phyloP scores from a whole-genome alignment of 371 early-diverging fungal species.

The Syncephalastrum sp. region DNA sequence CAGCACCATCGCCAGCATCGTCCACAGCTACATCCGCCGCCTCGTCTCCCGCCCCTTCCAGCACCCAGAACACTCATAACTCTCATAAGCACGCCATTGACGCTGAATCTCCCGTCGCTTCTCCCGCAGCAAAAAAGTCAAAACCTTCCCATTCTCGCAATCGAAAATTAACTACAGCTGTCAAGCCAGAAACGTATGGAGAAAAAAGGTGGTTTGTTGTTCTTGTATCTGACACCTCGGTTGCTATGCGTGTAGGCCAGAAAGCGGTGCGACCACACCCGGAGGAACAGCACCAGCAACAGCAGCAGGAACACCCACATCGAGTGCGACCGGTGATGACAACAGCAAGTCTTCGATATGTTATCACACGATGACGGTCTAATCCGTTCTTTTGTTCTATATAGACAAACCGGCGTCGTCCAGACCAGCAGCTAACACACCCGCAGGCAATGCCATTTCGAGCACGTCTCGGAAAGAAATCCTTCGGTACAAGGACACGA shows the following conservation, averaged over 20 bases:
- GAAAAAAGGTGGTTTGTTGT: neutral
- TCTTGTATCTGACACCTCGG: neutral
- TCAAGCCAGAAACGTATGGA: neutral
- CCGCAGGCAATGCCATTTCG: neutral
- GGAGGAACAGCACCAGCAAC: constrained; percentile 1
- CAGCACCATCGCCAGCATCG: constrained; percentile 8
- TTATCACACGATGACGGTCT: no score
- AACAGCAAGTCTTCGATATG: neutral
- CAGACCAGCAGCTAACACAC: no score
- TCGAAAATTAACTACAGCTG: constrained; percentile 1
- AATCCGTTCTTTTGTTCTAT: no score
- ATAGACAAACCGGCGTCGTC: no score
- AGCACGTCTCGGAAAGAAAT: constrained; percentile 22
- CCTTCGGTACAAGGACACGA: constrained; percentile 36
- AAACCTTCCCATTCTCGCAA: neutral
- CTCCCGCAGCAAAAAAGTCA: no score
- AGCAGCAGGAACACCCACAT: constrained; percentile 1
- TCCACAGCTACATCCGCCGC: constrained; percentile 9
- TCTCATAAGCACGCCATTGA: no score
- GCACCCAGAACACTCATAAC: no score
- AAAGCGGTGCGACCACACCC: constrained; percentile 2
- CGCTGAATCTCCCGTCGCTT: no score
- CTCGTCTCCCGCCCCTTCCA: constrained; percentile 10
- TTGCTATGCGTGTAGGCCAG: neutral
- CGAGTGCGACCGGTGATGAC: neutral